These are phyloP conservation scores for Phoenix roebelenii DNA, from an alignment of 176 grass and related monocot genomes.

Conservation along the genomic window DNA sequence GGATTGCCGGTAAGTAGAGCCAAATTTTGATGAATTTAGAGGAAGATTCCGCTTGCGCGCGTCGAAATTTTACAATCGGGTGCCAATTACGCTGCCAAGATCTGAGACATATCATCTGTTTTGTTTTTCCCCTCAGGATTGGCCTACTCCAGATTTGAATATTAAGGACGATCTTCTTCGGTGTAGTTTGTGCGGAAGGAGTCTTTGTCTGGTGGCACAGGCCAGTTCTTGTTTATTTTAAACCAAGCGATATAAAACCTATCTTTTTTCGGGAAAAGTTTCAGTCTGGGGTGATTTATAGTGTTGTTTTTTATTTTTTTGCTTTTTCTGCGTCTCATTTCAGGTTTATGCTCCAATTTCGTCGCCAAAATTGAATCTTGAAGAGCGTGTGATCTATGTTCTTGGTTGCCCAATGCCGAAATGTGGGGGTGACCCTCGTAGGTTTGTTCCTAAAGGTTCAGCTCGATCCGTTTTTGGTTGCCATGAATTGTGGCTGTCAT, in stretches of 20 bases:
- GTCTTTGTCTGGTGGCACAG: conserved; percentile 71
- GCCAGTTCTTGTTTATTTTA: conserved; percentile 28
- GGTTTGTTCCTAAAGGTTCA: conserved; percentile 21
- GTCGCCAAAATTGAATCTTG: conserved; percentile 31
- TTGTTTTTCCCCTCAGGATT: conserved; percentile 42
- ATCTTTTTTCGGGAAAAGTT: too few relatives aligned
- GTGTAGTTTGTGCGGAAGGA: conserved; percentile 54
- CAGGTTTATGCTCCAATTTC: conserved; percentile 70
- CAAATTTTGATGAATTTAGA: not conserved
- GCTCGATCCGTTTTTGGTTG: not conserved
- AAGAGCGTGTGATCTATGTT: conserved; percentile 62
- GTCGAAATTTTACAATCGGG: not conserved
- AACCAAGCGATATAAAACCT: too few relatives aligned
- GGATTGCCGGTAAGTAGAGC: conserved; percentile 44
- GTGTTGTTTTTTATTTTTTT: not conserved
- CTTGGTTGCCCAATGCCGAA: conserved; percentile 41
- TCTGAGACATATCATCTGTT: not conserved
- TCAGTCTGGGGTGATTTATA: not conserved
- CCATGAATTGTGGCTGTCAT: conserved; percentile 1
- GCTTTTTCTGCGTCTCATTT: not conserved
- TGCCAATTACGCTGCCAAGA: not conserved
- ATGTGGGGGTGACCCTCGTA: conserved; percentile 44
- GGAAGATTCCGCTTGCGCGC: not conserved
- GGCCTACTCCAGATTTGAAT: conserved; percentile 34
- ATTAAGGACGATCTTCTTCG: conserved; percentile 31